Percentiles rank a stretch among this genome's conserved stretches.
Evolutionary conservation across 176 grass and related monocot genomes (phyloP).

Genomic region (Juncus effusus): DNA sequence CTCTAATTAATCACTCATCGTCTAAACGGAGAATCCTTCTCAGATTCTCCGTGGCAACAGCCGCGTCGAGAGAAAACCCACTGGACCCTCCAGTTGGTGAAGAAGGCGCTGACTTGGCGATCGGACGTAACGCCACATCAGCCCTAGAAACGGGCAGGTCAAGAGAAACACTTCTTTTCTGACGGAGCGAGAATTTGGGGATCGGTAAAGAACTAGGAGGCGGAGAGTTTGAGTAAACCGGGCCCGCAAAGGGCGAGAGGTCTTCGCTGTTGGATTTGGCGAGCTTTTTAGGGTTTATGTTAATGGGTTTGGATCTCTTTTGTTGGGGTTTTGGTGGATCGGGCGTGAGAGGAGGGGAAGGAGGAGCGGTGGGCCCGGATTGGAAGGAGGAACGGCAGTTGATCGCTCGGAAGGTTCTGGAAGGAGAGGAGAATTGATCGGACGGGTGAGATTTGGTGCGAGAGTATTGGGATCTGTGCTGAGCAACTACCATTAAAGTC

Average conservation of each 20-base stretch:
- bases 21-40: constrained; percentile 79
- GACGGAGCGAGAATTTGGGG: constrained; percentile 81
- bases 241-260: constrained; percentile 75
- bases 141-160: constrained; percentile 41
- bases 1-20: constrained; percentile 24
- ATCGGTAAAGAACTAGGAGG: constrained; percentile 85
- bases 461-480: constrained; percentile 56
- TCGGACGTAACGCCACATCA: constrained; percentile 30
- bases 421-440: constrained; percentile 37
- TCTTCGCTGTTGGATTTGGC: constrained; percentile 38
- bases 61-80: constrained; percentile 42
- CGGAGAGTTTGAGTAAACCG: constrained; percentile 77
- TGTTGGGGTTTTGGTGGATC: constrained; percentile 29
- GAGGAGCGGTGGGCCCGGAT: constrained; percentile 35
- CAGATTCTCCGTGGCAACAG: constrained; percentile 73
- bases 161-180: constrained; percentile 66
- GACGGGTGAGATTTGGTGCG: constrained; percentile 32
- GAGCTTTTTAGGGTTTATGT: constrained; percentile 43
- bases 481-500: constrained; percentile 55
- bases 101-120: constrained; percentile 70
- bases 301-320: constrained; percentile 59
- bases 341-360: neutral
- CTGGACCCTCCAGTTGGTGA: constrained; percentile 41
- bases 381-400: constrained; percentile 69
- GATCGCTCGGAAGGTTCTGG: constrained; percentile 37